Conservation (phyloP, 1,284 basidiomycete species). For the Lentinula novae-zelandiae region DNA sequence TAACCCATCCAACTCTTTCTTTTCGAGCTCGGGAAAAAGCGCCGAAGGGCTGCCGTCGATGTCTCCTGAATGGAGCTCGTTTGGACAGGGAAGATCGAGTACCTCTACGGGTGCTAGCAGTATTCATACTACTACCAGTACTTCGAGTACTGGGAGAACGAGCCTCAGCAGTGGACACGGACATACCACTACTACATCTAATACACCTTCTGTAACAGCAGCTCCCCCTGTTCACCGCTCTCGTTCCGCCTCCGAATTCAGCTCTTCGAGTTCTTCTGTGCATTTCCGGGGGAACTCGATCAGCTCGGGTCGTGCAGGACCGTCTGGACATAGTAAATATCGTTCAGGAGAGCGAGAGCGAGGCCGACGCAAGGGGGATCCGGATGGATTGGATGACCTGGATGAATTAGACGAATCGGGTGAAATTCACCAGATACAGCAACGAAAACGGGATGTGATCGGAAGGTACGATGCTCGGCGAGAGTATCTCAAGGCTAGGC, state of each 20-base stretch:
- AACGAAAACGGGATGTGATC: conserved; percentile 59
- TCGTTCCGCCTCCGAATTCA: background rate
- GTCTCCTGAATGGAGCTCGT: background rate
- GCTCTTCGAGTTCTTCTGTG: background rate
- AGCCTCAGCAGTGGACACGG: background rate
- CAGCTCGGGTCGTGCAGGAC: background rate
- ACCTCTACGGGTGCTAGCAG: background rate
- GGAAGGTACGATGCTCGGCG: conserved; percentile 63
- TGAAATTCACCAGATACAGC: conserved; percentile 55
- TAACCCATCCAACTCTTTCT: background rate
- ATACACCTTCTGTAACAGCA: background rate
- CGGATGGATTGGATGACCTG: background rate
- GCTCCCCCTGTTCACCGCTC: background rate
- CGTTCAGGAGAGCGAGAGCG: background rate
- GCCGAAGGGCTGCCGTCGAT: background rate
- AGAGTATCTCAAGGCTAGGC: conserved; percentile 66
- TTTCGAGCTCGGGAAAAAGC: background rate
- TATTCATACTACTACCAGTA: background rate
- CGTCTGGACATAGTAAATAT: background rate
- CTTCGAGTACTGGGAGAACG: background rate
- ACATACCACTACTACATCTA: background rate
- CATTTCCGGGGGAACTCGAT: background rate
- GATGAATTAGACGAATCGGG: background rate
- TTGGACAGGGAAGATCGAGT: background rate
- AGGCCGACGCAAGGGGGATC: background rate